Base-by-base conservation (phyloP, 2,329 filamentous ascomycete genomes). In the Bipolaris oryzae region DNA sequence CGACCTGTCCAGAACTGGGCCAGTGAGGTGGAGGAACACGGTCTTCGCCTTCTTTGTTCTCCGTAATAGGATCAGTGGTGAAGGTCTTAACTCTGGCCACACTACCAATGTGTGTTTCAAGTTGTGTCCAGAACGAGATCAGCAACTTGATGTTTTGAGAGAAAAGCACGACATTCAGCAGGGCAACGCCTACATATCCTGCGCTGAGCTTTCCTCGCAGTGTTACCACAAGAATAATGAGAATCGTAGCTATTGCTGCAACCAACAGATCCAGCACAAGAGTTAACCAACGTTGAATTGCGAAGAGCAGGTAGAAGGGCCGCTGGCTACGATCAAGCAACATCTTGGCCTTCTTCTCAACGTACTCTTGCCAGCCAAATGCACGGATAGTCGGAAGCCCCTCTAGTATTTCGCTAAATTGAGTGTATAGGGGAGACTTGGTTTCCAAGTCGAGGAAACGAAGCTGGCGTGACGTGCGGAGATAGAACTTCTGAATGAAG, bases 41-140 rank as follows among this genome's bases (percentile, higher is more conserved):
- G 38, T 77, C 71, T 60, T 85, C 81, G 2, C 80, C 85, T 41
- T 87, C 84, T 18, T 84, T 70, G 44, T 83, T 75, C 61, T 84
- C 82, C 1, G 74, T 76, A 9, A 76, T 64, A 1, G 79, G 78
- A 28, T 74, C 76, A 6, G 76, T 74, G 1, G 76, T 78, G 58
- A 86, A 86, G n/a, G 78, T 77, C 66, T 82, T 83, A 58, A 86
- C 78, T 20, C 85, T 78, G 4, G 80, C 76, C 7, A 87, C 79
- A 9, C 84, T 84, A 7, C 85, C 85, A 42, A 87, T 80, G 35
- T 81, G 79, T 0, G 84, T 87, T 61, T 87, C 85, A 15, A 87
- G 73, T 39, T 79, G 77, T 0, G 84, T 86, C 84, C 84, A 87
- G 43, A 78, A 80, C 0, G 77, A 69, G 7, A 84, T 76, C n/a